Conservation (phyloP, 495 filamentous ascomycete genomes). For the Corynascus novoguineensis region DNA sequence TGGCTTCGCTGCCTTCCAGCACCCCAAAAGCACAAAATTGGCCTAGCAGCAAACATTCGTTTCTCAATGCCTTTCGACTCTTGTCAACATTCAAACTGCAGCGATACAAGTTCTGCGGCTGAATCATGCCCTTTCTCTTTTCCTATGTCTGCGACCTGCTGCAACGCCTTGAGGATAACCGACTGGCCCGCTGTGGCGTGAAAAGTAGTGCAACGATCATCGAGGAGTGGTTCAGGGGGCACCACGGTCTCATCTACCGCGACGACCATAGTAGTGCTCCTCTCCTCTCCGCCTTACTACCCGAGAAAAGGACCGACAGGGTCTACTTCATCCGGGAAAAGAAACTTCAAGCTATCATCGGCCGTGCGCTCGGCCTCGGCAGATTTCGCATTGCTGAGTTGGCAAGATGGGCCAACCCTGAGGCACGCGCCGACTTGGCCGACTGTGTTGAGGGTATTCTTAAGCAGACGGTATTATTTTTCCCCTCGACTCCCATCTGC, state of each 20-base stretch:
- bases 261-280: conserved; percentile 50
- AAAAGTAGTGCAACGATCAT: conserved; percentile 29
- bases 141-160: conserved; percentile 56
- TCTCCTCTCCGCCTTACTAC: conserved; percentile 67
- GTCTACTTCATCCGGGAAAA: conserved; percentile 62
- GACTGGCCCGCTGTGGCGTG: conserved; percentile 2
- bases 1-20: neutral
- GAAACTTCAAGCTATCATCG: conserved; percentile 57
- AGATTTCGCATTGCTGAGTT: conserved; percentile 54
- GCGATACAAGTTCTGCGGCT: neutral
- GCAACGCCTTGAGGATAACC: conserved; percentile 42
- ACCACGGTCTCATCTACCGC: conserved; percentile 48
- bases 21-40: neutral
- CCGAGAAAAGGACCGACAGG: conserved; percentile 67
- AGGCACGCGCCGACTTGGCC: conserved; percentile 57
- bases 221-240: conserved; percentile 55
- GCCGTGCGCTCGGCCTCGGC: conserved; percentile 58
- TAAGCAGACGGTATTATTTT: conserved; percentile 51
- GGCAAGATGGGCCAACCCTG: conserved; percentile 52
- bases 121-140: conserved; percentile 58
- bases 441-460: conserved; percentile 64
- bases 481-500: neutral
- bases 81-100: neutral
- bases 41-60: too few species aligned
- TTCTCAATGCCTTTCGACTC: neutral